A percentile compares a stretch with the other conserved stretches of the same genome.
phyloP scores from a whole-genome alignment of 2,329 filamentous ascomycete species.

The Botryosphaeria dothidea region DNA sequence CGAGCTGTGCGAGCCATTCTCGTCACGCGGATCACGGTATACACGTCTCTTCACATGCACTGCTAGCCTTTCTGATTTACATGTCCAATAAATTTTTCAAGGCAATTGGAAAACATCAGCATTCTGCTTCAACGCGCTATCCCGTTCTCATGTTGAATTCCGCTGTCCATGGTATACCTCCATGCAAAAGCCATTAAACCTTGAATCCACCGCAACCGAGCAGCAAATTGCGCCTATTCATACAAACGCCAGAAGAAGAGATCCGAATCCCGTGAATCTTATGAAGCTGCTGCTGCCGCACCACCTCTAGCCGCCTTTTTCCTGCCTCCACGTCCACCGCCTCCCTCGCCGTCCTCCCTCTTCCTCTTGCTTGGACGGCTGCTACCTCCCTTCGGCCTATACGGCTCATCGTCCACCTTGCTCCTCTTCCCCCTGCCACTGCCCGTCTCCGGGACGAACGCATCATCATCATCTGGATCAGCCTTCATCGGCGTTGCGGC shows the following conservation, averaged over 20 bases:
- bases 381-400: conserved; percentile 51
- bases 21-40: too few species aligned
- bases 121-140: neutral
- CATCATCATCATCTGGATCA: conserved; percentile 46
- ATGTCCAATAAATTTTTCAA: too few species aligned
- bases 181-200: neutral
- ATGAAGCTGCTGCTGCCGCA: neutral
- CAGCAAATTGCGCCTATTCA: neutral
- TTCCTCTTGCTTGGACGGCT: conserved; percentile 45
- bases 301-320: conserved; percentile 18
- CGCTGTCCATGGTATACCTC: conserved; percentile 4
- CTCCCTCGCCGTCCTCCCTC: conserved; percentile 38
- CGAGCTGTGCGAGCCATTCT: too few species aligned
- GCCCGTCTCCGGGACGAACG: conserved; percentile 32
- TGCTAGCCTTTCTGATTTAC: too few species aligned
- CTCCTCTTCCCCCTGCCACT: conserved; percentile 35
- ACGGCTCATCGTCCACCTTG: conserved; percentile 41
- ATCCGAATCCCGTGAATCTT: neutral
- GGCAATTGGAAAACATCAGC: too few species aligned
- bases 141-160: neutral
- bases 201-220: neutral
- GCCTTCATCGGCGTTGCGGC: conserved; percentile 35
- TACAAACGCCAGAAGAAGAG: conserved; percentile 5
- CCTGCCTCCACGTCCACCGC: conserved; percentile 1
- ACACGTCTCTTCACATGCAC: too few species aligned